Conservation (phyloP, 345 rosid species). For the Camelina laxa region DNA sequence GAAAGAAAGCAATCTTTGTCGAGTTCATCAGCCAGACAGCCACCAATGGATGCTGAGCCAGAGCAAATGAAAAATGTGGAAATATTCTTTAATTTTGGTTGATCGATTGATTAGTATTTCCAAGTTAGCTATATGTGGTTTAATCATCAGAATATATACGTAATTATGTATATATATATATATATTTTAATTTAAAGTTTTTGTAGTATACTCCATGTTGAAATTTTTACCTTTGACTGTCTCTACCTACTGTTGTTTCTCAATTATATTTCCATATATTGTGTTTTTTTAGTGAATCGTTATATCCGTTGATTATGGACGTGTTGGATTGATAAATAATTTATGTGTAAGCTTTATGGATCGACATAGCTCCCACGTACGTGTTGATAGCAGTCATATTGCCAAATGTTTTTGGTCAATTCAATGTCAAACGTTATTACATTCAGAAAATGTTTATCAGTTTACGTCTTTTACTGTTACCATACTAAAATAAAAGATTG, state of each 20-base stretch:
- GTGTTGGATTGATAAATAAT: no score
- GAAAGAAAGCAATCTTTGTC: background rate
- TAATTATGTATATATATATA: background rate
- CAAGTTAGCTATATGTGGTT: background rate
- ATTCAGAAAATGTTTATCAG: background rate
- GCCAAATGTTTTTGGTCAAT: constrained; percentile 5
- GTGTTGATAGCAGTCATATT: background rate
- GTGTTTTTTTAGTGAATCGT: no score
- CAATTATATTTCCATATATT: background rate
- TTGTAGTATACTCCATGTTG: background rate
- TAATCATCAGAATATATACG: background rate
- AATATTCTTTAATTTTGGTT: background rate
- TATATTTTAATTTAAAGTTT: background rate
- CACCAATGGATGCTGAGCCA: background rate
- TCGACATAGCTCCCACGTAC: background rate
- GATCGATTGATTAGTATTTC: background rate
- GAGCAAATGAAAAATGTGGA: background rate
- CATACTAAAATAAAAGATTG: constrained; percentile 12
- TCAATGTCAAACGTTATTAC: constrained; percentile 7
- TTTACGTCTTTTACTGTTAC: background rate
- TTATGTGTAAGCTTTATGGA: background rate
- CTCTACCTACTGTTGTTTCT: background rate
- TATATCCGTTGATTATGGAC: no score
- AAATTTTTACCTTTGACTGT: background rate
- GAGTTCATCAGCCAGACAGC: constrained; percentile 6